Evolutionary conservation across 2,329 filamentous ascomycete genomes (phyloP), one percentile per base, ranked within the genome.

Genomic region (Phialophora macrospora): DNA sequence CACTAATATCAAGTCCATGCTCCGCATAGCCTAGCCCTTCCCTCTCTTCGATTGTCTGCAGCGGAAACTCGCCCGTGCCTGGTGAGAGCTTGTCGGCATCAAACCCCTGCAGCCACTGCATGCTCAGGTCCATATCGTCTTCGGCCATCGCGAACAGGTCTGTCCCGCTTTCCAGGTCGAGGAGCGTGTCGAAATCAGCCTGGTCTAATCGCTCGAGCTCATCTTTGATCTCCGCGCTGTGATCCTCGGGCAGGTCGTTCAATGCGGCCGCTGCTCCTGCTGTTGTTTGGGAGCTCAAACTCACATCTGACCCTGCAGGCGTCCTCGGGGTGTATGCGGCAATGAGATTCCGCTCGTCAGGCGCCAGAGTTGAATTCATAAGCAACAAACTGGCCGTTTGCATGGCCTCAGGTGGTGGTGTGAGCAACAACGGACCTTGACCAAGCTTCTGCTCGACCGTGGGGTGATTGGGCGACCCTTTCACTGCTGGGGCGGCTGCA

Each of bases 111-210:
- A 72, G 61, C 68, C 70, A 70, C 32, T 68, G 59, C 61, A 70
- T 64, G 49, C 66, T 63, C 70, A 70, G 60, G 32, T 69, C 68
- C 30, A 68, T 38, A 9, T 55, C 65, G 14, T 68, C 67, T 54
- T 68, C 63, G 4, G 59, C 55, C 14, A 32, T 68, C 24, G 62
- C 59, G 34, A 66, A 63, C 34, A 64, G 46, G 48, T 69, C 65
- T 14, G 28, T 34, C 17, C 67, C 74, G 55, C 80, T 79, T 49
- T 82, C 80, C 57, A 81, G 78, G 63, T 81, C 80, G 68, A 82
- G 80, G 61, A 81, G 67, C 0, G 79, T 78, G 62, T 82, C 80
- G 30, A 82, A 79, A 62, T 81, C 79, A 58, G 80, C 79, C 61
- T 80, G 77, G 2, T 76, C 80, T 24, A 59, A 26, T 14, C 64